These are phyloP conservation scores for Oryza meridionalis DNA, from an alignment of 176 grass and related monocot genomes.

Conservation along the genomic window DNA sequence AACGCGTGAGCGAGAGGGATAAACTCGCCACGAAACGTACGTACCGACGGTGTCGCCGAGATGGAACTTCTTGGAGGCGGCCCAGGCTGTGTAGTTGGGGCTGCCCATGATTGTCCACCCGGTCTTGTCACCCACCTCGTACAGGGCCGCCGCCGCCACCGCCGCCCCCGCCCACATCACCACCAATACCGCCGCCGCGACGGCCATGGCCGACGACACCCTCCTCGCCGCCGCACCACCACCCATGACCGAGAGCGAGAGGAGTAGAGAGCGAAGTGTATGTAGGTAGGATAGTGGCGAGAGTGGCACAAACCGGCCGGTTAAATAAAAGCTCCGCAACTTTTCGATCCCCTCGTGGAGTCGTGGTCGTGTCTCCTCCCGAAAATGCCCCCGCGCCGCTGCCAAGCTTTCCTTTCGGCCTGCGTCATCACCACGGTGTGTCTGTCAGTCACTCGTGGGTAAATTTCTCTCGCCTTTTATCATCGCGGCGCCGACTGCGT, in stretches of 20 bases:
- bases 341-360: not conserved
- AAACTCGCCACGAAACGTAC: not conserved
- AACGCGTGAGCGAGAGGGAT: not conserved
- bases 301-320: not conserved
- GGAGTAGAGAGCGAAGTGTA: not conserved
- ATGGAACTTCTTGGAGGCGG: constrained; percentile 34
- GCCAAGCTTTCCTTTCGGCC: not conserved
- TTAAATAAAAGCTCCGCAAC: constrained; percentile 38
- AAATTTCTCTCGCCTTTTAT: not conserved
- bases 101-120: constrained; percentile 64
- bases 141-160: constrained; percentile 46
- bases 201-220: not conserved
- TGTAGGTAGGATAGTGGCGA: not conserved
- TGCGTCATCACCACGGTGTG: not conserved
- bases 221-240: constrained; percentile 2
- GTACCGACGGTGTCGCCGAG: constrained; percentile 36
- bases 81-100: constrained; percentile 62
- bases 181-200: not conserved
- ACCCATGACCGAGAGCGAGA: constrained; percentile 21
- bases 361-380: not conserved
- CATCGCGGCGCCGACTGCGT: not conserved
- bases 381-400: constrained; percentile 15
- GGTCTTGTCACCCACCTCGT: constrained; percentile 57
- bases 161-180: constrained; percentile 40
- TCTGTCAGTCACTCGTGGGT: not conserved